Percentiles rank a stretch among this genome's conserved stretches.
phyloP scores from a whole-genome alignment of 2,329 filamentous ascomycete genomes.

The Chaetomium strumarium region DNA sequence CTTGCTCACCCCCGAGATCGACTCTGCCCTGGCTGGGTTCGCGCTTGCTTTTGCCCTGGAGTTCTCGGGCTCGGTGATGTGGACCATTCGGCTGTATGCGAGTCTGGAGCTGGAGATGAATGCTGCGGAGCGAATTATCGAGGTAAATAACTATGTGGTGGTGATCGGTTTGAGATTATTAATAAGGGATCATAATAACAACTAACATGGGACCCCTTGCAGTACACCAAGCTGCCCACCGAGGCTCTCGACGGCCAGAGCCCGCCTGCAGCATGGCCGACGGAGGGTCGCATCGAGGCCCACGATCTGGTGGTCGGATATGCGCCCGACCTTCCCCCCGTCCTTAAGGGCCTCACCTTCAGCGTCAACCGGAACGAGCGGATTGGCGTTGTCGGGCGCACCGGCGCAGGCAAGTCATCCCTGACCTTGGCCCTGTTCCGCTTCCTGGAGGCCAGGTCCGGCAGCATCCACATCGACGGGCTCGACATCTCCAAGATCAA shows the following conservation, averaged over 20 bases:
- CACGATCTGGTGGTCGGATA: slow-evolving; percentile 66
- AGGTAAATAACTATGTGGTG: slow-evolving; percentile 30
- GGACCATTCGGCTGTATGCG: slow-evolving; percentile 61
- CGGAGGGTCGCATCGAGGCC: slow-evolving; percentile 67
- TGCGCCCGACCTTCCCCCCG: slow-evolving; percentile 62
- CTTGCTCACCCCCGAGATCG: slow-evolving; percentile 54
- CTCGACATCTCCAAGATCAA: slow-evolving; percentile 67
- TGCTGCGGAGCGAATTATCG: slow-evolving; percentile 66
- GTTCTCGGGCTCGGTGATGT: slow-evolving; percentile 59
- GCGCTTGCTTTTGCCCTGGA: slow-evolving; percentile 68
- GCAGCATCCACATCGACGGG: slow-evolving; percentile 64
- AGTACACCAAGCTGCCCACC: slow-evolving; percentile 61
- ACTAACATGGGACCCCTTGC: not conserved
- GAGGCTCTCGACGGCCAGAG: slow-evolving; percentile 57
- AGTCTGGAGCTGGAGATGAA: slow-evolving; percentile 75
- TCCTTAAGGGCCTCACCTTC: slow-evolving; percentile 65
- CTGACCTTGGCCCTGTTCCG: slow-evolving; percentile 71
- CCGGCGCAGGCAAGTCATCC: slow-evolving; percentile 72
- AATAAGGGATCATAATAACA: not conserved
- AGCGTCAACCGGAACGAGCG: slow-evolving; percentile 60
- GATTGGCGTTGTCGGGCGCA: slow-evolving; percentile 71
- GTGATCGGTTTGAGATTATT: no score
- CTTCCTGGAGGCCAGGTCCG: slow-evolving; percentile 63
- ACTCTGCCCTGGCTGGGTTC: slow-evolving; percentile 68
- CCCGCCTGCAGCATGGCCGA: slow-evolving; percentile 69